Percentiles rank a stretch among this genome's conserved stretches.
phyloP scores from a whole-genome alignment of 768 basidiomycete species.

The Nidularia pulvinata region DNA sequence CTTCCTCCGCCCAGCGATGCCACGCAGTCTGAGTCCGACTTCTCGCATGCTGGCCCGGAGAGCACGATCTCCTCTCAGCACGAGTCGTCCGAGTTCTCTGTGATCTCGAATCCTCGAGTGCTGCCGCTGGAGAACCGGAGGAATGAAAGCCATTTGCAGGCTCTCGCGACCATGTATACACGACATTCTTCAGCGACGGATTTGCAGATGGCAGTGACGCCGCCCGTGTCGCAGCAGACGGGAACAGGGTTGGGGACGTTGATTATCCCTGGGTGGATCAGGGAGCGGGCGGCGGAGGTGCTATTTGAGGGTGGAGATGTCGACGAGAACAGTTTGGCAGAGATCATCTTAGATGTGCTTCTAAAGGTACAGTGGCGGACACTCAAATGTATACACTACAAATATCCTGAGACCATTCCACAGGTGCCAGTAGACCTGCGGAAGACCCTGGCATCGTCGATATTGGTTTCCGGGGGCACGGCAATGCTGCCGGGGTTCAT shows the following conservation, averaged over 20 bases:
- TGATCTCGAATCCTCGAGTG: slow-evolving; percentile 42
- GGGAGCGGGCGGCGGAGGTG: slow-evolving; percentile 90
- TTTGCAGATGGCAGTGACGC: slow-evolving; percentile 65
- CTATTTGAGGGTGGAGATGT: slow-evolving; percentile 90
- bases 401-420: not conserved
- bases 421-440: slow-evolving; percentile 92
- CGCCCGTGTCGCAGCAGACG: slow-evolving; percentile 63
- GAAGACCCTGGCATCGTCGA: slow-evolving; percentile 78
- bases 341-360: slow-evolving; percentile 76
- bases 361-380: slow-evolving; percentile 57
- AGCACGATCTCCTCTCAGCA: slow-evolving; percentile 47
- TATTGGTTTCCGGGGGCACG: slow-evolving; percentile 88
- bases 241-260: slow-evolving; percentile 79
- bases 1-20: slow-evolving; percentile 39
- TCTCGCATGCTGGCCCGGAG: slow-evolving; percentile 51
- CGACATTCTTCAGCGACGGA: slow-evolving; percentile 80
- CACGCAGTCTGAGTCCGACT: slow-evolving; percentile 69
- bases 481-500: slow-evolving; percentile 94
- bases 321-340: slow-evolving; percentile 84
- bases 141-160: slow-evolving; percentile 57
- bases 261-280: slow-evolving; percentile 92
- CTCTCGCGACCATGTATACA: slow-evolving; percentile 68
- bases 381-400: too few species aligned
- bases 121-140: slow-evolving; percentile 24
- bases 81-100: slow-evolving; percentile 60